Conservation (phyloP, 2,329 filamentous ascomycete genomes). For the Arthrobotrys megalospora region DNA sequence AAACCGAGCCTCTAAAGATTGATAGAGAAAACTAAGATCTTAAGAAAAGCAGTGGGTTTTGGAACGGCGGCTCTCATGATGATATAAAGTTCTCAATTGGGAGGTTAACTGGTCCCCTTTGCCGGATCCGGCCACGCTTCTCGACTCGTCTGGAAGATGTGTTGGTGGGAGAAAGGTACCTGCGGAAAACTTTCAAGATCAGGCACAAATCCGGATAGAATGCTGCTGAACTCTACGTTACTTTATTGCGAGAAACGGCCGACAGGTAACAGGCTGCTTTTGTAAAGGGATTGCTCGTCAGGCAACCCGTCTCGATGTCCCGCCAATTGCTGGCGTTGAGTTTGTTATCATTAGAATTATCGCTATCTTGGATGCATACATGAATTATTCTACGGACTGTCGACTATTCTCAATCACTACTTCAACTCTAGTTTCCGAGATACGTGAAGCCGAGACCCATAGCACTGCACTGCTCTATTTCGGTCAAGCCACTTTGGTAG, state of each 20-base stretch:
- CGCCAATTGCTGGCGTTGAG: too few species aligned
- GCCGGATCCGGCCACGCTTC: slow-evolving; percentile 9
- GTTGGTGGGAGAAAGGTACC: slow-evolving; percentile 26
- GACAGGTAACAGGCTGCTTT: background rate
- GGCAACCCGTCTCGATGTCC: background rate
- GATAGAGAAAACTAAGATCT: background rate
- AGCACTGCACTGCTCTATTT: slow-evolving; percentile 26
- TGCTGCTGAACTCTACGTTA: background rate
- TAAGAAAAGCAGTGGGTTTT: background rate
- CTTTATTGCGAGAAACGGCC: background rate
- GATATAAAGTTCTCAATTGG: slow-evolving; percentile 13
- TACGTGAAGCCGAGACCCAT: slow-evolving; percentile 22
- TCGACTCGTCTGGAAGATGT: slow-evolving; percentile 11
- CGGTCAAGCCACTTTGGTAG: slow-evolving; percentile 27
- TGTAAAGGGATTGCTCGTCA: background rate
- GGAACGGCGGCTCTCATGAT: background rate
- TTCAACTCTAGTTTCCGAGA: slow-evolving; percentile 12
- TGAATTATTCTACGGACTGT: background rate
- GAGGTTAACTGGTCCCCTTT: background rate
- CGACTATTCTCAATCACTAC: background rate
- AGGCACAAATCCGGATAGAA: slow-evolving; percentile 4
- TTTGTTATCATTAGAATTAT: too few species aligned
- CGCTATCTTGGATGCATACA: too few species aligned
- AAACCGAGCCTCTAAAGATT: background rate
- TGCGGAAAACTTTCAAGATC: slow-evolving; percentile 16